Evolutionary conservation across 352 stramenopile species (phyloP), one percentile per base, ranked within the genome.

Genomic region (Thalassiosira exigua): DNA sequence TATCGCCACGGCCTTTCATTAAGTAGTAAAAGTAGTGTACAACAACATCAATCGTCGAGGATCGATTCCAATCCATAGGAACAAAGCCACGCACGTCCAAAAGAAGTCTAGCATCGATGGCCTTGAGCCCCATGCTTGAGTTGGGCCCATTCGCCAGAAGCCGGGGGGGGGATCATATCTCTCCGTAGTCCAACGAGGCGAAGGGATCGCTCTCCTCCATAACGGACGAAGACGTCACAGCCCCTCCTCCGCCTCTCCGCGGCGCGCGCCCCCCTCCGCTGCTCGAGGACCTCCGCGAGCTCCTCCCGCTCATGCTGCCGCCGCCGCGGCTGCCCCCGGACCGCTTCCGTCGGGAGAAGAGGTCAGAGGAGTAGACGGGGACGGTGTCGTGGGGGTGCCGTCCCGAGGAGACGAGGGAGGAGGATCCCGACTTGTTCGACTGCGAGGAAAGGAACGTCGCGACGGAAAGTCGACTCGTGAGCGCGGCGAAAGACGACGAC

Each of bases 301-400:
- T 52, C 29, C 36, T 39, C 36, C 14, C 14, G 36, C 7, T 14
- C 36, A 14, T 44, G 7, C 14, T 44, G 36, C 7, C 36, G 58
- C 33, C 19, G 14, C 29, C 17, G 29, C 24, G 30, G 1, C 19
- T 12, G 44, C 52, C 30, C 44, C 46, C 51, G 14, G 61, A 71
- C 61, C 59, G 58, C 17, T 52, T 65, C 17, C 32, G 1, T 22
- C 26, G 24, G 2, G 56, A 33, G 36, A 61, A 71, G 22, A 81
- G 22, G 17, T 81, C 71, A 0, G 62, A 81, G 9, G 71, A 48
- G 33, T 59, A 70, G 21, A 81, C 27, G 4, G 71, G 71, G 0
- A 81, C 12, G n/a, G 71, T 81, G 21, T 81, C 72, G 30, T 81
- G 72, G 19, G 72, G 72, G 52, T 81, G 72, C 36, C 30, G 24